Base-by-base conservation (phyloP, 2,329 filamentous ascomycete species). In the Aureobasidium vineae region DNA sequence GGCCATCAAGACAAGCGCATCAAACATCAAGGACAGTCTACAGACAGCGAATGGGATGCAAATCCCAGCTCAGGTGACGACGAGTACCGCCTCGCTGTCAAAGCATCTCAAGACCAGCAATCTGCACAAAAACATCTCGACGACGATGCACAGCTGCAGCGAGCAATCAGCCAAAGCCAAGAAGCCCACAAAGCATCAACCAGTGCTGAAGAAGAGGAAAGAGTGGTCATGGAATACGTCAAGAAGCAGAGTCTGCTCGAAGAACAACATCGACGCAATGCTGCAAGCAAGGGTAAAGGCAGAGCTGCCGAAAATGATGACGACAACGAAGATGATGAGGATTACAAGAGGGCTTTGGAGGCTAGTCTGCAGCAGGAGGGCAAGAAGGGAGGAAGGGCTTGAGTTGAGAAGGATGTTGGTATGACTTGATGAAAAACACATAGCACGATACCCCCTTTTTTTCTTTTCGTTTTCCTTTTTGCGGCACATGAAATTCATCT, bases 181-280 rank as follows among this genome's bases (percentile, higher is more conserved):
- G 47, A 73, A 78, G 57, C 73, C 79, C 60, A 75, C 79, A 72
- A 72, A 70, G 67, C 70, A 66, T 10, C n/a, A 1, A 52, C 45
- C 11, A 52, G 26, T 8, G 75, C 74, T 72, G 75, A 76, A 81
- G 84, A 31, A 76, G 90, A 92, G 73, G 89, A 93, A 73, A 85
- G 91, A 66, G 86, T 90, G 67, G 85, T 92, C 10, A 76, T 93
- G 74, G 89, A 92, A 72, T 92, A 91, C 75, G 83, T 92, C 47
- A 90, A 89, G 81, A 89, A 87, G 79, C 89, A 92, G 79, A 92
- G 89, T 75, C 74, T 91, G 49, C 82, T 85, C 0, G 90, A 94
- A 77, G 87, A 88, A 70, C 82, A 87, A 73, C 77, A 81, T 70
- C 70, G 73, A 49, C n/a, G 16, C 5, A 72, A 66, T 64, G 69